phyloP scores from a whole-genome alignment of 257 asterid species.

The Lavandula angustifolia region DNA sequence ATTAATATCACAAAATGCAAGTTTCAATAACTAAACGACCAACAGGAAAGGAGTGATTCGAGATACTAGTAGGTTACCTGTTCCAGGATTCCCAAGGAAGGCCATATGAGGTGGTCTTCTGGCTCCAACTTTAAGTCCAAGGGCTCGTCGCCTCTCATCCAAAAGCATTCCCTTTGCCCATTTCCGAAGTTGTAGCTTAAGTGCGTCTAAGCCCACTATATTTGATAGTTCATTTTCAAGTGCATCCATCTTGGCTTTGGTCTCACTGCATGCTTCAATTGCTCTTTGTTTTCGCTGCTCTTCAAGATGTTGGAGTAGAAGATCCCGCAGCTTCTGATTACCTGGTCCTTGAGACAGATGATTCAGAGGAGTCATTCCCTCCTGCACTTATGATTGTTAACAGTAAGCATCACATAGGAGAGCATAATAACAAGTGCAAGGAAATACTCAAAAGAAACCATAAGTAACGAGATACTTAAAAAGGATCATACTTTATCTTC shows the following conservation, averaged over 20 bases:
- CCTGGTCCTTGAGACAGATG: constrained; percentile 89
- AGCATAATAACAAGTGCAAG: constrained; percentile 4
- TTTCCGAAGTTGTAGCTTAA: constrained; percentile 71
- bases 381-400: constrained; percentile 53
- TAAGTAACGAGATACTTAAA: constrained; percentile 4
- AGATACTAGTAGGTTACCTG: constrained; percentile 52
- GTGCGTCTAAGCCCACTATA: constrained; percentile 70
- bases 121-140: constrained; percentile 78
- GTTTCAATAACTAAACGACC: neutral
- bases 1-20: neutral
- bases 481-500: constrained; percentile 68
- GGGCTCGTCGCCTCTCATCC: constrained; percentile 85
- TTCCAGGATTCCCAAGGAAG: constrained; percentile 96
- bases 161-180: constrained; percentile 98
- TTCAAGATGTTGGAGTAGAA: constrained; percentile 67
- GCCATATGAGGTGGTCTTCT: constrained; percentile 98
- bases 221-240: constrained; percentile 71
- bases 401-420: constrained; percentile 41
- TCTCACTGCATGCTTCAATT: constrained; percentile 81
- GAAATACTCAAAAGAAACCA: constrained; percentile 2
- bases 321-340: constrained; percentile 65
- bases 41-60: constrained; percentile 14
- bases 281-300: constrained; percentile 80
- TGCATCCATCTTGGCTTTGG: constrained; percentile 79
- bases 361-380: constrained; percentile 84